Conservation (phyloP, 164 flowering plant genomes). For the Berberis vulgaris region DNA sequence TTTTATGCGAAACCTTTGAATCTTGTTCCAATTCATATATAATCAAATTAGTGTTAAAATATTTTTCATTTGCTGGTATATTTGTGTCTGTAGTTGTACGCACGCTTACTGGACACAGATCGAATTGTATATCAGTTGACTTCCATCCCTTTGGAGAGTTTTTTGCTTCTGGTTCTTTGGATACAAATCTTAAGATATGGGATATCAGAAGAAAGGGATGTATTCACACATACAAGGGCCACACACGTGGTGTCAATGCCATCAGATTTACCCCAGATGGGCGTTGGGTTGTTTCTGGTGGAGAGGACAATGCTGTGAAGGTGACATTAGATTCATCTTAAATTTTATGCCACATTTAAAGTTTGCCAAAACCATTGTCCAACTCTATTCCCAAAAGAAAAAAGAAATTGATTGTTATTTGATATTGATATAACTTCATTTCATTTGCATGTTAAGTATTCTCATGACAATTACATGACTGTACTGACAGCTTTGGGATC, state of each 20-base stretch:
- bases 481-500: constrained; percentile 79
- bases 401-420: too few relatives aligned
- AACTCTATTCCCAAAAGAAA: too few relatives aligned
- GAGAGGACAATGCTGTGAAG: constrained; percentile 94
- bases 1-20: neutral
- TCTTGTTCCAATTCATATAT: neutral
- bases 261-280: constrained; percentile 99
- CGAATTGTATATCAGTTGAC: constrained; percentile 93
- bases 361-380: neutral
- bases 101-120: constrained; percentile 93
- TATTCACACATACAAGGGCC: constrained; percentile 97
- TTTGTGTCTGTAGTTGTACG: constrained; percentile 64
- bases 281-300: constrained; percentile 99
- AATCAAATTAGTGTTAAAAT: too few relatives aligned
- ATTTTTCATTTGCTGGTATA: constrained; percentile 1
- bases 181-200: constrained; percentile 98
- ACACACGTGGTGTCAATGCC: constrained; percentile 90
- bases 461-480: neutral
- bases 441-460: too few relatives aligned
- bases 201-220: constrained; percentile 96
- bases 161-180: constrained; percentile 98
- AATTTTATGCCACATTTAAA: neutral
- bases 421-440: too few relatives aligned
- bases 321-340: constrained; percentile 24
- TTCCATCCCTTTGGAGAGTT: constrained; percentile 99